phyloP scores from a whole-genome alignment of 352 stramenopile species.

The Peronosclerospora sorghi region DNA sequence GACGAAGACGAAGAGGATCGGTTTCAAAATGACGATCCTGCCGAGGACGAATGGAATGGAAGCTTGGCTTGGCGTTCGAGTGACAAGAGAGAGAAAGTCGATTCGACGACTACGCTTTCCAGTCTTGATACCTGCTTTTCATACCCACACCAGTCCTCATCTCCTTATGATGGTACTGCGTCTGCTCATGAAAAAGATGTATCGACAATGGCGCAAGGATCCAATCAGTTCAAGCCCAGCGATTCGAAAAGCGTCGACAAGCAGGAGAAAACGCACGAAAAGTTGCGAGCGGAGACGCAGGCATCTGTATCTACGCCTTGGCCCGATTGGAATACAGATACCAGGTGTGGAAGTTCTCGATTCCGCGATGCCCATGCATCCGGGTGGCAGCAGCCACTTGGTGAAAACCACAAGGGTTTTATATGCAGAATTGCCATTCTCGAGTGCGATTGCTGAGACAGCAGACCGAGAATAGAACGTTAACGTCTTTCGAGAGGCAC shows the following conservation, averaged over 20 bases:
- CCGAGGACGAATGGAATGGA: slow-evolving; percentile 27
- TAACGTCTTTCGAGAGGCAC: slow-evolving; percentile 17
- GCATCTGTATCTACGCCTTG: neutral
- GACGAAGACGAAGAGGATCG: slow-evolving; percentile 42
- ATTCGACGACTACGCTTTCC: slow-evolving; percentile 1
- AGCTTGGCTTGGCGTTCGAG: slow-evolving; percentile 13
- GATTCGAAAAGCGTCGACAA: slow-evolving; percentile 4
- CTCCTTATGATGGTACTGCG: neutral
- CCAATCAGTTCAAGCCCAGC: neutral
- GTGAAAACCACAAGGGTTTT: slow-evolving; percentile 6
- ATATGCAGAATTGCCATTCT: slow-evolving; percentile 12
- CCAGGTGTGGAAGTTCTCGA: neutral
- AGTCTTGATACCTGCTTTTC: slow-evolving; percentile 6
- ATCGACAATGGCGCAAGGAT: slow-evolving; percentile 1
- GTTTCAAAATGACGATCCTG: slow-evolving; percentile 50
- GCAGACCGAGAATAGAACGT: slow-evolving; percentile 5
- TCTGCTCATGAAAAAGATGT: neutral
- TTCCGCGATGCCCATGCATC: neutral
- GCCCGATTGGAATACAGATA: neutral
- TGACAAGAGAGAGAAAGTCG: slow-evolving; percentile 3
- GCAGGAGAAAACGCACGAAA: slow-evolving; percentile 1
- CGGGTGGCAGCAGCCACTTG: slow-evolving; percentile 1
- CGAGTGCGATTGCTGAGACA: slow-evolving; percentile 9
- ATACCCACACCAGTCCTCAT: slow-evolving; percentile 3
- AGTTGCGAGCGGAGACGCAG: slow-evolving; percentile 1